These are phyloP conservation scores for Nepenthes alata DNA, from an alignment of 179 eudicot genomes.

Conservation along the genomic window DNA sequence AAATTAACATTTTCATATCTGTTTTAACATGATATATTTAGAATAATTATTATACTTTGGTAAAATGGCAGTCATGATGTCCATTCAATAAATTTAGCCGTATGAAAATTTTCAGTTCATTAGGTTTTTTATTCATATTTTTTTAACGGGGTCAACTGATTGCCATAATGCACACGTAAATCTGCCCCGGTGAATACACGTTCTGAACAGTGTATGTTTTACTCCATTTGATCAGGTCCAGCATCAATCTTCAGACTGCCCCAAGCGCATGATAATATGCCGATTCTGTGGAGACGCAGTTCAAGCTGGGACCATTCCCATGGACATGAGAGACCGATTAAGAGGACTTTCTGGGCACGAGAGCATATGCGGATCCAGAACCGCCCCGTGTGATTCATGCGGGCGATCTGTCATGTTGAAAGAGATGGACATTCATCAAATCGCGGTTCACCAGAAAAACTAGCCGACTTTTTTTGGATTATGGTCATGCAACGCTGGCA, in stretches of 20 bases:
- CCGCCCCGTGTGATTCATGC: constrained; percentile 90
- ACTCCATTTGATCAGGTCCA: constrained; percentile 38
- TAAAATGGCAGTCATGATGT: too few species aligned
- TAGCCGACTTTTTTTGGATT: constrained; percentile 7
- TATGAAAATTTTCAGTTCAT: too few species aligned
- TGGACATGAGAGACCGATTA: constrained; percentile 53
- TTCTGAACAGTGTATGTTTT: too few species aligned
- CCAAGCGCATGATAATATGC: constrained; percentile 72
- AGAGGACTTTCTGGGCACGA: constrained; percentile 87
- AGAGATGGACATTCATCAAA: constrained; percentile 89
- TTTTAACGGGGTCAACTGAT: too few species aligned
- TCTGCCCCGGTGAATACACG: too few species aligned
- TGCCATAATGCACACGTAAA: too few species aligned
- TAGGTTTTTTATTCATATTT: too few species aligned
- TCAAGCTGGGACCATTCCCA: constrained; percentile 66
- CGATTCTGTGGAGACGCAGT: constrained; percentile 87
- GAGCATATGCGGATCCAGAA: constrained; percentile 80
- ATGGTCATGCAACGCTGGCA: background rate
- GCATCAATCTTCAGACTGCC: constrained; percentile 67
- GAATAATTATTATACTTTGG: too few species aligned
- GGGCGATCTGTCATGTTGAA: constrained; percentile 87
- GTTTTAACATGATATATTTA: too few species aligned
- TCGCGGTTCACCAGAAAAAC: constrained; percentile 80
- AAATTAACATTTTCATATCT: too few species aligned
- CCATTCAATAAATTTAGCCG: too few species aligned